Evolutionary conservation across 805 yeast genomes (phyloP).

Genomic region (Saccharomyces cerevisiae): DNA sequence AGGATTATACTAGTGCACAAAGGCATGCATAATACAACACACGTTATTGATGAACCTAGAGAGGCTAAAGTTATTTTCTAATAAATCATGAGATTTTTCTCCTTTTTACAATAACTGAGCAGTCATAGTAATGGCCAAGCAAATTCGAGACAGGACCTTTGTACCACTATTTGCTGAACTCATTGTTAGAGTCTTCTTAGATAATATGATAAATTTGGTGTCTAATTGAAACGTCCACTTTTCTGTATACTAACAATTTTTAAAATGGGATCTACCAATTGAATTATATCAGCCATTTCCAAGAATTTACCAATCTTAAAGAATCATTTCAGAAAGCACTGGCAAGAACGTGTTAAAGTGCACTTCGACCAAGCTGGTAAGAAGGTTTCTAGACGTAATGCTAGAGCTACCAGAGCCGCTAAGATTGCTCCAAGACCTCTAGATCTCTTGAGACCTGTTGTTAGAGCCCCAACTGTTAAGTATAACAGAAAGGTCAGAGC

Average conservation of each 20-base stretch:
- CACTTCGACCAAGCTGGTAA: slow-evolving; percentile 99
- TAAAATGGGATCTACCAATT: slow-evolving; percentile 1
- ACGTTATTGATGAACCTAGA: neutral
- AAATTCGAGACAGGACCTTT: neutral
- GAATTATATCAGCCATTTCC: slow-evolving; percentile 65
- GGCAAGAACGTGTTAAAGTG: slow-evolving; percentile 98
- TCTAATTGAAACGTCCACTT: neutral
- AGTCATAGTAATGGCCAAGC: too few relatives aligned
- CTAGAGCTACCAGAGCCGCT: slow-evolving; percentile 88
- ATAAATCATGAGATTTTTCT: neutral
- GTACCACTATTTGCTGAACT: too few relatives aligned
- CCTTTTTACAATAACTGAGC: neutral
- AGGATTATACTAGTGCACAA: neutral
- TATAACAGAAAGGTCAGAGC: slow-evolving; percentile 99
- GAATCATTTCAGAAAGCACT: slow-evolving; percentile 99
- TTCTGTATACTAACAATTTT: neutral
- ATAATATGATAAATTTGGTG: neutral
- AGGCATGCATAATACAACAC: neutral
- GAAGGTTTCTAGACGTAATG: slow-evolving; percentile 88
- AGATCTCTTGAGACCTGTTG: slow-evolving; percentile 90
- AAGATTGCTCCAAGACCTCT: slow-evolving; percentile 91
- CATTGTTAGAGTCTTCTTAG: neutral
- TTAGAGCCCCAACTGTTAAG: slow-evolving; percentile 93
- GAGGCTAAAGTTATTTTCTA: neutral
- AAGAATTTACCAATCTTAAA: slow-evolving; percentile 96